A percentile compares a stretch with the other conserved stretches of the same genome.
Evolutionary conservation across 2,329 filamentous ascomycete genomes (phyloP).

Genomic region (Tricladium varicosporioides): DNA sequence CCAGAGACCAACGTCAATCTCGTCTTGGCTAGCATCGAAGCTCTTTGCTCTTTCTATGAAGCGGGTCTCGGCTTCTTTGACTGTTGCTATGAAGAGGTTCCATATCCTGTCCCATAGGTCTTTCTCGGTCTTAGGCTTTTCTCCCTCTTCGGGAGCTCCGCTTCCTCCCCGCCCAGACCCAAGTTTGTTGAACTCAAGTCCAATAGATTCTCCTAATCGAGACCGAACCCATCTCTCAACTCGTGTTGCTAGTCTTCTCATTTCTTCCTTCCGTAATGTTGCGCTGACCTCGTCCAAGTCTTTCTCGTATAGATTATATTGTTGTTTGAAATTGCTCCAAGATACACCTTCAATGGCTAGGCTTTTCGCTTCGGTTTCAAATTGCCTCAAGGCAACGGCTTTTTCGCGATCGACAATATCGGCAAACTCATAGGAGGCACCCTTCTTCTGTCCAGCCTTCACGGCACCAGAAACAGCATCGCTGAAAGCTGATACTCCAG

Average conservation of each 20-base stretch:
- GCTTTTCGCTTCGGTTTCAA: slow-evolving; percentile 71
- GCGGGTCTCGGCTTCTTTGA: slow-evolving; percentile 78
- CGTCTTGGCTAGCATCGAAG: slow-evolving; percentile 87
- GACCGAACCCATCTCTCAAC: slow-evolving; percentile 94
- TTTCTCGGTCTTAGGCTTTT: slow-evolving; percentile 72
- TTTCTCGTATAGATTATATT: slow-evolving; percentile 78
- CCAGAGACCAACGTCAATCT: slow-evolving; percentile 92
- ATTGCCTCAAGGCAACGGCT: slow-evolving; percentile 69
- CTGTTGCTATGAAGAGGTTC: slow-evolving; percentile 78
- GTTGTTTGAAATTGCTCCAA: slow-evolving; percentile 86
- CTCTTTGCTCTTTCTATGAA: slow-evolving; percentile 88
- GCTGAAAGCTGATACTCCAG: slow-evolving; percentile 78
- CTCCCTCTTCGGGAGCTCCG: slow-evolving; percentile 75
- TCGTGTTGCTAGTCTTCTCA: slow-evolving; percentile 85
- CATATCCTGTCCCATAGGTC: slow-evolving; percentile 96
- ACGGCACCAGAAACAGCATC: slow-evolving; percentile 85
- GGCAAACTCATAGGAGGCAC: slow-evolving; percentile 88
- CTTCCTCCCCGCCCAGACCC: slow-evolving; percentile 82
- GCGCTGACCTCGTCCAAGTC: slow-evolving; percentile 87
- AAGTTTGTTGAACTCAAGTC: slow-evolving; percentile 93
- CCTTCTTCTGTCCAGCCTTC: slow-evolving; percentile 90
- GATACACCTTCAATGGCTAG: slow-evolving; percentile 74
- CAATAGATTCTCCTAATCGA: slow-evolving; percentile 80
- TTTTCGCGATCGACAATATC: slow-evolving; percentile 88
- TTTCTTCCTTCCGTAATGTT: slow-evolving; percentile 87